Percentiles rank a stretch among this genome's conserved stretches.
Conservation (phyloP, 2,329 filamentous ascomycete genomes). For the Nemania sp. region DNA sequence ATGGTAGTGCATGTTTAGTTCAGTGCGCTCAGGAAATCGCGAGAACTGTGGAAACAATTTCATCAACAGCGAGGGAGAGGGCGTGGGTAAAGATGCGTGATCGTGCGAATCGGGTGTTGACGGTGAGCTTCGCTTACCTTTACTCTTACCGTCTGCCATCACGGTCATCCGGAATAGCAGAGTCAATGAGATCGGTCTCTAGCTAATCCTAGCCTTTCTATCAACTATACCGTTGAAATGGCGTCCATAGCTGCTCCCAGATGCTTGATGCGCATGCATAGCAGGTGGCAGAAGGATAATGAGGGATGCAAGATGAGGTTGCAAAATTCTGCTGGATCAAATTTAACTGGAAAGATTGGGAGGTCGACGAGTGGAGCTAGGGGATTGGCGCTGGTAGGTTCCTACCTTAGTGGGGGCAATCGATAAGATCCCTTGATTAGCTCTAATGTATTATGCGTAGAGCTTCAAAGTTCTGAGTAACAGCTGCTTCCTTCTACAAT, state of each 20-base stretch:
- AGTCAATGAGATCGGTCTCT: background rate
- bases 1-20: slow-evolving; percentile 78
- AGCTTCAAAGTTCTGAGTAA: slow-evolving; percentile 6
- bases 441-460: no score
- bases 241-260: background rate
- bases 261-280: background rate
- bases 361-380: slow-evolving; percentile 13
- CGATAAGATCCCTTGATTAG: no score
- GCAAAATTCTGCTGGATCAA: slow-evolving; percentile 21
- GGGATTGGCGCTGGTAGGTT: slow-evolving; percentile 5
- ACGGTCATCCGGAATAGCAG: background rate
- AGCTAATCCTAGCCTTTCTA: background rate
- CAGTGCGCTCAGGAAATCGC: slow-evolving; percentile 62
- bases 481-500: no score
- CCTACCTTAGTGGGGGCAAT: no score
- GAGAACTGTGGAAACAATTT: slow-evolving; percentile 61
- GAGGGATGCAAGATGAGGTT: slow-evolving; percentile 4
- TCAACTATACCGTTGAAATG: background rate
- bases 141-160: background rate
- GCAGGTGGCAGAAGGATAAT: background rate
- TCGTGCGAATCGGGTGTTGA: background rate
- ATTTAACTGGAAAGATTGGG: slow-evolving; percentile 24
- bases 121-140: slow-evolving; percentile 13
- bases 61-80: slow-evolving; percentile 52
- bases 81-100: background rate